Evolutionary conservation across 2,329 filamentous ascomycete species (phyloP), one percentile per base, ranked within the genome.

Genomic region (Microsporum ferrugineum): DNA sequence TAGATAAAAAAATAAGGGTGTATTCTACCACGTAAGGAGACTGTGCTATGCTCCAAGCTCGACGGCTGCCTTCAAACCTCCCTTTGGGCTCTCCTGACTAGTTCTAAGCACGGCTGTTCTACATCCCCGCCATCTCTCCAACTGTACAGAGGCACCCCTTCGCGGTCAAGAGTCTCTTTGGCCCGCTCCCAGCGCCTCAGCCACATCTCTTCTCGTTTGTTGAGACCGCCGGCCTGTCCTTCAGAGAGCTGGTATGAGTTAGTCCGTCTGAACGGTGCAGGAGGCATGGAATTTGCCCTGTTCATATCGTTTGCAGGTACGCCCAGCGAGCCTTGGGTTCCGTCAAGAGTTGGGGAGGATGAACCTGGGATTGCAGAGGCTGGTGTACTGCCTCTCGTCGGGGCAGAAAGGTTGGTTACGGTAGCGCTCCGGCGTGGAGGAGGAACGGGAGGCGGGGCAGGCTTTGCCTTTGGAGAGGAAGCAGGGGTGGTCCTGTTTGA

Each of bases 141-240:
- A 62, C 71, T 76, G 43, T 71, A 69, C 23, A 80, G 65, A 7
- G 77, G 69, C 23, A 80, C 76, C 0, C 74, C 75, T 17, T 74
- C 69, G 4, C 72, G 66, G 1, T 72, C 69, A 39, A 80, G 70
- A 14, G 77, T 71, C 2, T 75, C 72, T 33, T 73, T 73, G 0
- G 78, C 76, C 2, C 76, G 70, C 47, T 72, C 73, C 78, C 78
- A 80, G 36, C 78, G 72, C 31, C 77, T 73, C 47, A 71, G 70
- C 78, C 78, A 80, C 6, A 79, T 67, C 60, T 80, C 78, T 61
- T 79, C 75, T 6, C 77, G 77, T 61, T 78, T 79, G 59, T 75
- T 79, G 2, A 73, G 72, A 6, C 47, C 2, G n/a, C 34, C 33
- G 33, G 29, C 10, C n/a, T 59, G 55, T n/a, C 14, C 33, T 56